Evolutionary conservation across 1,284 basidiomycete genomes (phyloP).

Genomic region (Cryptococcus maquisensis): DNA sequence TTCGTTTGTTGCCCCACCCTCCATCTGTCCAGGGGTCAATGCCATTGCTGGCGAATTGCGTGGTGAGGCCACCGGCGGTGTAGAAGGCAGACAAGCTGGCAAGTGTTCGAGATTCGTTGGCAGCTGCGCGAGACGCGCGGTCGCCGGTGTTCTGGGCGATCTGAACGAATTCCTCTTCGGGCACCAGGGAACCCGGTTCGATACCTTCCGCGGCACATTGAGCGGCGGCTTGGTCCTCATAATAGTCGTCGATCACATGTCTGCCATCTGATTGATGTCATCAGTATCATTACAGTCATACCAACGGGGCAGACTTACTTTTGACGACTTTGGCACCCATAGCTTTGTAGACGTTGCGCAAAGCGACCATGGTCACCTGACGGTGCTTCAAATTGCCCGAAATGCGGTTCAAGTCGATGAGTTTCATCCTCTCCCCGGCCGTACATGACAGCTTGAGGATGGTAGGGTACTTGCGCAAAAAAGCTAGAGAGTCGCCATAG

Average conservation of each 20-base stretch:
- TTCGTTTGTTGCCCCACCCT: slow-evolving; percentile 61
- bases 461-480: slow-evolving; percentile 84
- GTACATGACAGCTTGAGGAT: slow-evolving; percentile 85
- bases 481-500: slow-evolving; percentile 93
- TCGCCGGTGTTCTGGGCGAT: slow-evolving; percentile 29
- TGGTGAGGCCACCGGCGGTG: slow-evolving; percentile 77
- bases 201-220: slow-evolving; percentile 68
- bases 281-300: background rate
- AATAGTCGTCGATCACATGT: slow-evolving; percentile 93
- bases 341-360: slow-evolving; percentile 87
- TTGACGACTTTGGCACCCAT: slow-evolving; percentile 87
- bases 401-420: slow-evolving; percentile 82
- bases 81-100: slow-evolving; percentile 56
- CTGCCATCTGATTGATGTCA: slow-evolving; percentile 68
- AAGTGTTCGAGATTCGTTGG: slow-evolving; percentile 32
- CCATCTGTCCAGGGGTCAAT: slow-evolving; percentile 79
- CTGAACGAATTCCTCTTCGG: slow-evolving; percentile 60
- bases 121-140: slow-evolving; percentile 29
- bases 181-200: slow-evolving; percentile 68
- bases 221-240: slow-evolving; percentile 72
- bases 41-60: slow-evolving; percentile 73
- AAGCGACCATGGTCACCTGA: slow-evolving; percentile 88
- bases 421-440: slow-evolving; percentile 81
- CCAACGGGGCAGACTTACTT: slow-evolving; percentile 55
- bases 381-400: slow-evolving; percentile 82